Evolutionary conservation across 2,329 filamentous ascomycete genomes (phyloP).

Genomic region (Cercospora zeae-maydis): DNA sequence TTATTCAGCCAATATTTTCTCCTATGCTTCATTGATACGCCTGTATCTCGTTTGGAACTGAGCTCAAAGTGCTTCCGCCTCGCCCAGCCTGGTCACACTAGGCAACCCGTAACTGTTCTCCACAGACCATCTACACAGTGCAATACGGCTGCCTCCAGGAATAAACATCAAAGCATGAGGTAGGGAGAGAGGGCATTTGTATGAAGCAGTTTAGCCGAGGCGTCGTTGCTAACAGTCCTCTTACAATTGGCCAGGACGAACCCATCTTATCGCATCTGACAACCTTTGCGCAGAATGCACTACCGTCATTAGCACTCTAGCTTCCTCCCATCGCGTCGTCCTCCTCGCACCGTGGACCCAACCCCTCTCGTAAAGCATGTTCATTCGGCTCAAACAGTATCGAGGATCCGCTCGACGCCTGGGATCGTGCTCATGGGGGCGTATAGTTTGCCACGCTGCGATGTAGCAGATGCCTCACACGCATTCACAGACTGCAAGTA

Average conservation of each 20-base stretch:
- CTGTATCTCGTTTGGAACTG: too few relatives aligned
- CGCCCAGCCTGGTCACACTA: too few relatives aligned
- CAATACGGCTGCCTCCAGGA: background rate
- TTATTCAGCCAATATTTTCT: too few relatives aligned
- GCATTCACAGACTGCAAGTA: background rate
- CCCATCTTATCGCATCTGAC: background rate
- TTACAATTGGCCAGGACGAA: background rate
- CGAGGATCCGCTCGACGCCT: background rate
- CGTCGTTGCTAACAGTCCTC: background rate
- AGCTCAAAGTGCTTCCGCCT: too few relatives aligned
- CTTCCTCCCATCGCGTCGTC: background rate
- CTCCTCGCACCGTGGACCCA: background rate
- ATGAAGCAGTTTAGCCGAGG: background rate
- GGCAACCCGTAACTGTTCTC: too few relatives aligned
- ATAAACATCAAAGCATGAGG: background rate
- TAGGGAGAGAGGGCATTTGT: background rate
- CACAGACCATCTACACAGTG: too few relatives aligned
- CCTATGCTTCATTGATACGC: too few relatives aligned
- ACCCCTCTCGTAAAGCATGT: background rate
- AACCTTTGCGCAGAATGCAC: background rate
- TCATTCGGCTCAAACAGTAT: background rate
- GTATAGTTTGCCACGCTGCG: background rate
- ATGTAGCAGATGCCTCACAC: background rate
- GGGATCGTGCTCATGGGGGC: background rate
- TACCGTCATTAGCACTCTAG: background rate